A percentile compares a stretch with the other conserved stretches of the same genome.
Evolutionary conservation across 176 grass and related monocot species (phyloP).

Genomic region (Avena insularis): DNA sequence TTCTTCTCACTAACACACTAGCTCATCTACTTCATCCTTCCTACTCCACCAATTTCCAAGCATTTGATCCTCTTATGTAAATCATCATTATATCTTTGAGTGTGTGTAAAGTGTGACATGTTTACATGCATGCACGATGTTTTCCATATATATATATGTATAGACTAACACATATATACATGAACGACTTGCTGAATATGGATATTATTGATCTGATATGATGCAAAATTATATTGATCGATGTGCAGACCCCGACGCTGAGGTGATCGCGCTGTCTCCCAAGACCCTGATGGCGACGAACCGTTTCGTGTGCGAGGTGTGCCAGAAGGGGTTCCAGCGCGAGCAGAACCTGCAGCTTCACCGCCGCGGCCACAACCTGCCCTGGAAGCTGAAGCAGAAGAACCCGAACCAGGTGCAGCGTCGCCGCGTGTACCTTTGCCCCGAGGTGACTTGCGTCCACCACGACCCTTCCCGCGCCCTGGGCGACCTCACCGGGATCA

Average conservation of each 20-base stretch:
- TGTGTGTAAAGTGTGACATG: no score
- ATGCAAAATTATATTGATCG: not conserved
- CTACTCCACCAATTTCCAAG: slow-evolving; percentile 26
- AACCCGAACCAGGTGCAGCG: slow-evolving; percentile 66
- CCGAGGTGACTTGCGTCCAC: slow-evolving; percentile 93
- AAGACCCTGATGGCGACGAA: slow-evolving; percentile 94
- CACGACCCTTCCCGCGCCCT: slow-evolving; percentile 91
- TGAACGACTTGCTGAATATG: not conserved
- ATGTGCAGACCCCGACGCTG: slow-evolving; percentile 81
- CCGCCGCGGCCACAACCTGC: slow-evolving; percentile 94
- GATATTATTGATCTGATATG: not conserved
- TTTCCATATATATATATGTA: not conserved
- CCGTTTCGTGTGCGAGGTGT: slow-evolving; percentile 97
- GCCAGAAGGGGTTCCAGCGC: slow-evolving; percentile 96
- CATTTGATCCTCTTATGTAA: not conserved
- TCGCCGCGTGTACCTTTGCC: slow-evolving; percentile 94
- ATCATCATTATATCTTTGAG: not conserved
- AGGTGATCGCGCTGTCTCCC: slow-evolving; percentile 97
- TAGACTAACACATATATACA: not conserved
- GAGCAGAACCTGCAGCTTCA: slow-evolving; percentile 99
- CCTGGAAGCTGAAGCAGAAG: slow-evolving; percentile 99
- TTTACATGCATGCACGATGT: not conserved
- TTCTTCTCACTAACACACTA: not conserved
- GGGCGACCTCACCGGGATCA: slow-evolving; percentile 97
- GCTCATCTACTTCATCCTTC: not conserved